Conservation (phyloP, 1,284 basidiomycete genomes). For the Rhodotorula sp. region DNA sequence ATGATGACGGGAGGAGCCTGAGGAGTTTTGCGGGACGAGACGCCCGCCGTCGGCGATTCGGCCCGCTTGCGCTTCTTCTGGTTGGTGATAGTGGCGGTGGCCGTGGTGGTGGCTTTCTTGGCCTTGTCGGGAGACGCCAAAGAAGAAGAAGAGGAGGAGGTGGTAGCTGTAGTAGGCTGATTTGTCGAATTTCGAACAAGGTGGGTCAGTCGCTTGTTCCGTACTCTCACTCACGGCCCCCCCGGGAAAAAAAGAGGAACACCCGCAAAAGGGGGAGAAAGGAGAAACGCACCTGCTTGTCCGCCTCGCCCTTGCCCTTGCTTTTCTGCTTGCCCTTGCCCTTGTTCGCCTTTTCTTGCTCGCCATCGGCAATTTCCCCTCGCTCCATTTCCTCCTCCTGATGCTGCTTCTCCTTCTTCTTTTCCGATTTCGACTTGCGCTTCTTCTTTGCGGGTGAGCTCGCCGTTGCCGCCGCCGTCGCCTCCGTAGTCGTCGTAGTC, state of each 20-base stretch:
- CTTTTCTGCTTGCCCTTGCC: not conserved
- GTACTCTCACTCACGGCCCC: too few relatives aligned
- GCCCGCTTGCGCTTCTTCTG: constrained; percentile 26
- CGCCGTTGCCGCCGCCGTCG: not conserved
- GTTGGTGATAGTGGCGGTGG: not conserved
- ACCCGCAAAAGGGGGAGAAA: not conserved
- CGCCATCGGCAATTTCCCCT: too few relatives aligned
- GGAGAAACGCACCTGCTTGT: not conserved
- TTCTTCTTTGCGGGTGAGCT: not conserved
- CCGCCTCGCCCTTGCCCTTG: not conserved
- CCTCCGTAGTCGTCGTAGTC: not conserved
- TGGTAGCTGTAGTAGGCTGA: not conserved
- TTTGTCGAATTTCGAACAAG: too few relatives aligned
- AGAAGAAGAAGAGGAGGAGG: too few relatives aligned
- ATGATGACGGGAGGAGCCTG: too few relatives aligned
- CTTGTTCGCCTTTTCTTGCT: not conserved
- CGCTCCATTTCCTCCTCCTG: not conserved
- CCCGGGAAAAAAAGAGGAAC: not conserved
- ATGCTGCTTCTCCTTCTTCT: not conserved
- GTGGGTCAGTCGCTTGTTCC: too few relatives aligned
- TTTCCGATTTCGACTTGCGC: not conserved
- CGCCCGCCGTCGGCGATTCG: constrained; percentile 10
- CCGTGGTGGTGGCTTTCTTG: not conserved
- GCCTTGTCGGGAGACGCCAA: not conserved
- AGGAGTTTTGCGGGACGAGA: not conserved